Conservation (phyloP, 1,139 yeast species). For the Yamadazyma trypodendri region DNA sequence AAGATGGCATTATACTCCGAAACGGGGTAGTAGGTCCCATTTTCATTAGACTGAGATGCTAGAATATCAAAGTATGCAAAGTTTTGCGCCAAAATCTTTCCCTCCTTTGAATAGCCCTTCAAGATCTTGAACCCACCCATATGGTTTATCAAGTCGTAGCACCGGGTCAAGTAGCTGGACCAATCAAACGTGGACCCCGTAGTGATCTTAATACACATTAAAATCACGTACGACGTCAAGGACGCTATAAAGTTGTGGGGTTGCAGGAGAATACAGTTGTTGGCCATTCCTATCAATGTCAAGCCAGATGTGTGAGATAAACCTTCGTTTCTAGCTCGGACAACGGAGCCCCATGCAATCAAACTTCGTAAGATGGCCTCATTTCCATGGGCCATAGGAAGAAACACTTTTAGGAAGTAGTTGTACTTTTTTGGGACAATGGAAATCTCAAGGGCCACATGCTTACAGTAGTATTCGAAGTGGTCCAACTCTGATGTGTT, state of each 20-base stretch:
- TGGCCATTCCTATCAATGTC: slow-evolving; percentile 4
- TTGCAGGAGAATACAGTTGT: slow-evolving; percentile 1
- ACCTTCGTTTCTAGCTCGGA: slow-evolving; percentile 17
- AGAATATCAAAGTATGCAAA: slow-evolving; percentile 26
- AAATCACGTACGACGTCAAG: slow-evolving; percentile 27
- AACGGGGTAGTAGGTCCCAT: slow-evolving; percentile 24
- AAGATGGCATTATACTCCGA: slow-evolving; percentile 16
- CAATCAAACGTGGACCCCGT: slow-evolving; percentile 32
- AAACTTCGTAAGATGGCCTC: slow-evolving; percentile 26
- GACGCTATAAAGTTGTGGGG: slow-evolving; percentile 21
- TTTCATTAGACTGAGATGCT: slow-evolving; percentile 27
- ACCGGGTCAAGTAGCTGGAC: slow-evolving; percentile 28
- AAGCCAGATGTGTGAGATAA: slow-evolving; percentile 11
- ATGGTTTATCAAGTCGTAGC: slow-evolving; percentile 27
- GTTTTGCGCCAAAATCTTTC: slow-evolving; percentile 15
- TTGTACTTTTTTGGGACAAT: slow-evolving; percentile 29
- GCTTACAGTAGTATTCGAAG: slow-evolving; percentile 28
- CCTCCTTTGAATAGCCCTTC: slow-evolving; percentile 21
- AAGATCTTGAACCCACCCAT: slow-evolving; percentile 27
- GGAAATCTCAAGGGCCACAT: slow-evolving; percentile 27
- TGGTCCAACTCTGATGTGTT: slow-evolving; percentile 22
- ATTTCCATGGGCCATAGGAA: slow-evolving; percentile 31
- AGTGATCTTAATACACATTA: slow-evolving; percentile 33
- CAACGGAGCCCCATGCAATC: slow-evolving; percentile 22
- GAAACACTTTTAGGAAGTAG: slow-evolving; percentile 27